A percentile compares a stretch with the other conserved stretches of the same genome.
Conservation (phyloP, 2,329 filamentous ascomycete species). For the Trichoderma afroharzianum region DNA sequence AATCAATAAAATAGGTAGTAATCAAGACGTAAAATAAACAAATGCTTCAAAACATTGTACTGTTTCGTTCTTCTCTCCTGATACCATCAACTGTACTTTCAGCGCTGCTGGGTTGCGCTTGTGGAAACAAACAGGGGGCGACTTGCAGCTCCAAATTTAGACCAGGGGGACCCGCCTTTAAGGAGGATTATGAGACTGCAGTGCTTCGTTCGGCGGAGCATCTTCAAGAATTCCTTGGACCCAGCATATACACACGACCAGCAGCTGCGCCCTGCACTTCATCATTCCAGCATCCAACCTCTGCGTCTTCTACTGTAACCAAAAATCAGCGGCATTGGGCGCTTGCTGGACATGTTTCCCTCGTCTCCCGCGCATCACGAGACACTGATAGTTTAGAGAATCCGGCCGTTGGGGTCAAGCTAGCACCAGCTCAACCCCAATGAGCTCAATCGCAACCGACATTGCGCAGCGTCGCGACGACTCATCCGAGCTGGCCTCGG, state of each 20-base stretch:
- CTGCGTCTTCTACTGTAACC: background rate
- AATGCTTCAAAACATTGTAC: background rate
- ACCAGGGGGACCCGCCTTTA: constrained; percentile 10
- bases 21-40: background rate
- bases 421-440: constrained; percentile 8
- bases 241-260: background rate
- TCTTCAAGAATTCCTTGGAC: background rate
- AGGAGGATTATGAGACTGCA: constrained; percentile 9
- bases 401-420: constrained; percentile 8
- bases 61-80: background rate
- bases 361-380: constrained; percentile 1
- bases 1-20: background rate
- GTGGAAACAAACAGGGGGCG: constrained; percentile 1
- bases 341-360: constrained; percentile 5
- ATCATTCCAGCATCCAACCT: background rate
- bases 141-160: constrained; percentile 15
- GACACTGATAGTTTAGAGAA: constrained; percentile 7
- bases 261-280: background rate
- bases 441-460: constrained; percentile 16
- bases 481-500: constrained; percentile 17
- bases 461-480: constrained; percentile 15
- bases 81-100: background rate
- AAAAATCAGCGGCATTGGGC: background rate
- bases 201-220: background rate
- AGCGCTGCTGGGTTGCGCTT: background rate